A percentile compares a stretch with the other conserved stretches of the same genome.
These are phyloP conservation scores for Conoideocrella luteorostrata DNA, from an alignment of 2,329 filamentous ascomycete species.

Conservation along the genomic window DNA sequence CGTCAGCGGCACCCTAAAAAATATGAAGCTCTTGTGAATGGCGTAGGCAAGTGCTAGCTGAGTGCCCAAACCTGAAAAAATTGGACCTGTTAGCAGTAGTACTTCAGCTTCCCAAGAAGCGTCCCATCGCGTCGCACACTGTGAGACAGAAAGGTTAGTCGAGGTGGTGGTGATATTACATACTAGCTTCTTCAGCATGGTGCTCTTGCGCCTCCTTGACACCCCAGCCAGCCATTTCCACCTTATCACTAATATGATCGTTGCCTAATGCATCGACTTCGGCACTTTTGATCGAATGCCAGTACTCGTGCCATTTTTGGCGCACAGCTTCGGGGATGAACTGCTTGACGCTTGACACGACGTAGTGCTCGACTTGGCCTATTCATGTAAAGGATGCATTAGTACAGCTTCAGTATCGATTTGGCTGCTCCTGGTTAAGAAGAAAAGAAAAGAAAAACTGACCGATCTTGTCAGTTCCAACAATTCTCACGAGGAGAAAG, in stretches of 20 bases:
- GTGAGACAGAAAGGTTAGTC: neutral
- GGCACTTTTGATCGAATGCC: slow-evolving; percentile 38
- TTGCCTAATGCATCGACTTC: slow-evolving; percentile 37
- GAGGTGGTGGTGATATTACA: slow-evolving; percentile 31
- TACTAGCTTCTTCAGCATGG: slow-evolving; percentile 66
- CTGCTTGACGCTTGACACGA: slow-evolving; percentile 53
- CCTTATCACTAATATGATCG: slow-evolving; percentile 36
- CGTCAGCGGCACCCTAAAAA: slow-evolving; percentile 86
- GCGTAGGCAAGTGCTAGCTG: slow-evolving; percentile 91
- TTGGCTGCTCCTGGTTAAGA: no score
- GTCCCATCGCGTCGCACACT: neutral
- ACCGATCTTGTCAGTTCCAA: slow-evolving; percentile 85
- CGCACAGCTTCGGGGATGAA: slow-evolving; percentile 55
- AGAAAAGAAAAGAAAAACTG: slow-evolving; percentile 21
- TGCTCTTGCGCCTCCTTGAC: slow-evolving; percentile 57
- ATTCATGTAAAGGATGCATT: no score
- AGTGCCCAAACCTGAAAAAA: slow-evolving; percentile 56
- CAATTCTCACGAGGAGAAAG: slow-evolving; percentile 75
- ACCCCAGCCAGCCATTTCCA: slow-evolving; percentile 51
- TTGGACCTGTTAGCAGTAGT: slow-evolving; percentile 15
- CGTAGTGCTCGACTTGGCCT: slow-evolving; percentile 60
- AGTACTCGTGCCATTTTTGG: slow-evolving; percentile 44
- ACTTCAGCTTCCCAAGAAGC: neutral
- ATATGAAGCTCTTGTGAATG: slow-evolving; percentile 97
- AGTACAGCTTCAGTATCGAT: no score